phyloP scores from a whole-genome alignment of 2,329 filamentous ascomycete species.

The Sarocladium kiliense region DNA sequence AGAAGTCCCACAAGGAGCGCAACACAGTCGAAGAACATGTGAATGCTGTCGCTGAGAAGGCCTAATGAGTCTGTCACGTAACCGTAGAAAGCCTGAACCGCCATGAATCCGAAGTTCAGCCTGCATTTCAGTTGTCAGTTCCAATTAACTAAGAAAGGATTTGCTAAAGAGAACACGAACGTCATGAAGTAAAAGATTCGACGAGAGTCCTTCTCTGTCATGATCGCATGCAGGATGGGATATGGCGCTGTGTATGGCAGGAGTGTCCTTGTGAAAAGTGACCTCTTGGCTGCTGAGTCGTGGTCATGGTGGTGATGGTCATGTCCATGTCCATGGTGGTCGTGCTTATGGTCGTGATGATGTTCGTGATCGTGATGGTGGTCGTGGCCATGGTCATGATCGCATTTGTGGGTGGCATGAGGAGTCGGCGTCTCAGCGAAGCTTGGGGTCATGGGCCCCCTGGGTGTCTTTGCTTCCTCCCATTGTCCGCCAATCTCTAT shows the following conservation, averaged over 20 bases:
- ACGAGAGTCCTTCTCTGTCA: slow-evolving; percentile 87
- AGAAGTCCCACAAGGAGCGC: slow-evolving; percentile 85
- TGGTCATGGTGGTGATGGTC: slow-evolving; percentile 28
- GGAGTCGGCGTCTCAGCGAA: slow-evolving; percentile 20
- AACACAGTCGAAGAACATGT: slow-evolving; percentile 99
- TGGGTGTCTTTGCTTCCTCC: slow-evolving; percentile 6
- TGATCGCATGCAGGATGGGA: slow-evolving; percentile 77
- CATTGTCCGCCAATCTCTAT: background rate
- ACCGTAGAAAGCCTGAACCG: slow-evolving; percentile 89
- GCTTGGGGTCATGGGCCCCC: background rate
- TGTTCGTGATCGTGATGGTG: slow-evolving; percentile 20
- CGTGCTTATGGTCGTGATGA: slow-evolving; percentile 16
- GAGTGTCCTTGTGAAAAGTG: slow-evolving; percentile 66
- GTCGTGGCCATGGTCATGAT: slow-evolving; percentile 18
- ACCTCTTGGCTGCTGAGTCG: slow-evolving; percentile 46
- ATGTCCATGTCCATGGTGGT: slow-evolving; percentile 19
- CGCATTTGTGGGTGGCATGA: background rate
- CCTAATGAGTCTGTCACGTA: slow-evolving; percentile 90
- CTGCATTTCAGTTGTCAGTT: slow-evolving; percentile 35
- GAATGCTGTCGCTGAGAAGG: slow-evolving; percentile 93
- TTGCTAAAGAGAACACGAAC: slow-evolving; percentile 43
- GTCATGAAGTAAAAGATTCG: slow-evolving; percentile 96
- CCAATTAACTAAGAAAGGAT: background rate
- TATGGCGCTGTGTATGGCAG: slow-evolving; percentile 65
- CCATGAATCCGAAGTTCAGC: slow-evolving; percentile 92